These are phyloP conservation scores for Apophysomyces variabilis DNA, from an alignment of 371 early-diverging fungal species.

Conservation along the genomic window DNA sequence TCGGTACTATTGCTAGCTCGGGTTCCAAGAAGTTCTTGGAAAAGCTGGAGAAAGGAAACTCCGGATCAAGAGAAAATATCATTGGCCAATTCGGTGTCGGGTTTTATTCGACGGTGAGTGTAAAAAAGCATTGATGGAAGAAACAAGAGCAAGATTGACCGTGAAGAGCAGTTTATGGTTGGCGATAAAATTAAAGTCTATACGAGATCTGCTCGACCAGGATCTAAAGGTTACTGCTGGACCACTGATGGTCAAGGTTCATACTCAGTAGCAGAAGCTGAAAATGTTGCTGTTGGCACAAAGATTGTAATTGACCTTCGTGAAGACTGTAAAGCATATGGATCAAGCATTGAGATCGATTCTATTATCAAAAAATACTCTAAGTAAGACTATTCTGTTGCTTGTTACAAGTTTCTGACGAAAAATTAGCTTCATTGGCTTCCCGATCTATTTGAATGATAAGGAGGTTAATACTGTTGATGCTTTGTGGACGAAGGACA, in stretches of 20 bases:
- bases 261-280: slow-evolving; percentile 79
- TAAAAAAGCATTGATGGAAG: background rate
- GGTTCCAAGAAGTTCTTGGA: slow-evolving; percentile 92
- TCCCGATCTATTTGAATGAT: slow-evolving; percentile 88
- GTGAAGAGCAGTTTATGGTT: slow-evolving; percentile 76
- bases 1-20: slow-evolving; percentile 97
- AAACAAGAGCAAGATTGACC: background rate
- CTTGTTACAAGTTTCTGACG: background rate
- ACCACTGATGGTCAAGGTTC: slow-evolving; percentile 82
- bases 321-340: slow-evolving; percentile 87
- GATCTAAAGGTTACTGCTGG: slow-evolving; percentile 84
- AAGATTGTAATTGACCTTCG: slow-evolving; percentile 92
- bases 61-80: slow-evolving; percentile 71
- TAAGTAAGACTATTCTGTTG: slow-evolving; percentile 50
- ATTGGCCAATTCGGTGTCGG: slow-evolving; percentile 99
- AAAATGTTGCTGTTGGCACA: slow-evolving; percentile 86
- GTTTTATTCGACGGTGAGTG: slow-evolving; percentile 78
- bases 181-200: slow-evolving; percentile 84
- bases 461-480: slow-evolving; percentile 86
- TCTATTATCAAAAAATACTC: slow-evolving; percentile 94
- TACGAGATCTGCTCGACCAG: slow-evolving; percentile 75
- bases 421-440: slow-evolving; percentile 82
- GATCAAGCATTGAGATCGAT: slow-evolving; percentile 73
- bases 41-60: slow-evolving; percentile 68
- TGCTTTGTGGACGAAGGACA: slow-evolving; percentile 94